Conservation (phyloP, 1,284 basidiomycete species). For the Xerocomus minutiporus region DNA sequence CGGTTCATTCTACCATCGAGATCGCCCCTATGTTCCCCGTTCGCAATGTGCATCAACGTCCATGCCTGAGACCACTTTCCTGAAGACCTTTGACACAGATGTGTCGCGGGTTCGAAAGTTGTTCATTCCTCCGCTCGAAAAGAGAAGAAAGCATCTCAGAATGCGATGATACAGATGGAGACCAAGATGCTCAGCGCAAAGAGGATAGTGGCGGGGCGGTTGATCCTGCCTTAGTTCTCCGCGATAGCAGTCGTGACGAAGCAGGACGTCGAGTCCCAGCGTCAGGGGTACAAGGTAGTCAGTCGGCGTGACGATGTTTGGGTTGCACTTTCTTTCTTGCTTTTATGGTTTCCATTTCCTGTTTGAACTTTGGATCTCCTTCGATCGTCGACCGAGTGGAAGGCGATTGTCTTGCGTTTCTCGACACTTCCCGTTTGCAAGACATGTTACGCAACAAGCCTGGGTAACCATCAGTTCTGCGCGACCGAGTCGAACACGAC, state of each 20-base stretch:
- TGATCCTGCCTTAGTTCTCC: neutral
- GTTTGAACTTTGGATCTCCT: neutral
- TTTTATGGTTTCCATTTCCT: neutral
- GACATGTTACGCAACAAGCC: neutral
- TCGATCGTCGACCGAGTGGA: neutral
- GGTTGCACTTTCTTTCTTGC: neutral
- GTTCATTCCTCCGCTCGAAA: conserved; percentile 2
- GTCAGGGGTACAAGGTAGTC: neutral
- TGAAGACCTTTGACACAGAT: neutral
- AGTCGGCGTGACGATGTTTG: neutral
- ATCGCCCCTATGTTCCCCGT: too few species aligned
- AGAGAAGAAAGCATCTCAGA: neutral
- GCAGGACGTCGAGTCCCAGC: neutral
- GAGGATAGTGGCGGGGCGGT: neutral
- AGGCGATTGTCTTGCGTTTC: neutral
- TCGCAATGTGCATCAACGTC: too few species aligned
- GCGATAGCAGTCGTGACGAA: neutral
- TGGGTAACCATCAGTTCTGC: too few species aligned
- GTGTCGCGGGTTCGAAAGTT: neutral
- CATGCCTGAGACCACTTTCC: neutral
- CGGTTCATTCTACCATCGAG: too few species aligned
- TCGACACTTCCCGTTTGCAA: neutral
- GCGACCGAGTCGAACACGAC: too few species aligned
- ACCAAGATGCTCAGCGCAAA: neutral
- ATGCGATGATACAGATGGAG: neutral